phyloP scores from a whole-genome alignment of 2,329 filamentous ascomycete species.

The Drechslerella stenobrocha region DNA sequence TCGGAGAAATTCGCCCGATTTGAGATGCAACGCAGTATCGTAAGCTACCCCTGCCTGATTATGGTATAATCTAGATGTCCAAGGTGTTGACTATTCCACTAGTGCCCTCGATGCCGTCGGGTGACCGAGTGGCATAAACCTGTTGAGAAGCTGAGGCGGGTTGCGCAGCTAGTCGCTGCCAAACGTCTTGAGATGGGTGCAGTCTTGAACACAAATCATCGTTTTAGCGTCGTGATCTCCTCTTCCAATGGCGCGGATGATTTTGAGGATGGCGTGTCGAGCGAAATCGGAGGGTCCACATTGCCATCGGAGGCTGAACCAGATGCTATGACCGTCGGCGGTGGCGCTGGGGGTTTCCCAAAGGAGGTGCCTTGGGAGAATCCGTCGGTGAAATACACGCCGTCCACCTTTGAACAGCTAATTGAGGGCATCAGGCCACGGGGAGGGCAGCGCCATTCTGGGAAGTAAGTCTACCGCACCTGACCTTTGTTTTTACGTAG shows the following conservation, averaged over 20 bases:
- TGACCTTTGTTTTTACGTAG: not conserved
- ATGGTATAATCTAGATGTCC: not conserved
- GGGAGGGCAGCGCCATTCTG: constrained; percentile 19
- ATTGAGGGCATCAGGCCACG: constrained; percentile 23
- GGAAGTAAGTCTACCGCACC: constrained; percentile 22
- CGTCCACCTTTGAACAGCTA: constrained; percentile 25
- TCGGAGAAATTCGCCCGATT: constrained; percentile 46
- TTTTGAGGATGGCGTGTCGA: constrained; percentile 37
- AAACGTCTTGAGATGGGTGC: constrained; percentile 47
- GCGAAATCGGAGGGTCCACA: constrained; percentile 38
- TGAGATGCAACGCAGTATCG: constrained; percentile 42
- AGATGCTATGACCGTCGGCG: constrained; percentile 38
- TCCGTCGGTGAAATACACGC: constrained; percentile 45
- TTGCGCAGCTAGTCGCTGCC: constrained; percentile 30
- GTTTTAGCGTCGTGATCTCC: constrained; percentile 47
- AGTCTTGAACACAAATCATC: constrained; percentile 39
- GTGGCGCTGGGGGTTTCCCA: constrained; percentile 38
- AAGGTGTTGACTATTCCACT: constrained; percentile 21
- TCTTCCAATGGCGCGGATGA: constrained; percentile 35
- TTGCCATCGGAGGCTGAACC: constrained; percentile 32
- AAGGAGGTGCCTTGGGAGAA: constrained; percentile 46
- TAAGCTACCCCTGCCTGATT: constrained; percentile 28
- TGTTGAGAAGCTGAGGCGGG: constrained; percentile 33
- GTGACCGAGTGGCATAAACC: constrained; percentile 42
- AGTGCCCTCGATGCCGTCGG: constrained; percentile 44